Base-by-base conservation (phyloP, 345 rosid species). In the Stellera chamaejasme region DNA sequence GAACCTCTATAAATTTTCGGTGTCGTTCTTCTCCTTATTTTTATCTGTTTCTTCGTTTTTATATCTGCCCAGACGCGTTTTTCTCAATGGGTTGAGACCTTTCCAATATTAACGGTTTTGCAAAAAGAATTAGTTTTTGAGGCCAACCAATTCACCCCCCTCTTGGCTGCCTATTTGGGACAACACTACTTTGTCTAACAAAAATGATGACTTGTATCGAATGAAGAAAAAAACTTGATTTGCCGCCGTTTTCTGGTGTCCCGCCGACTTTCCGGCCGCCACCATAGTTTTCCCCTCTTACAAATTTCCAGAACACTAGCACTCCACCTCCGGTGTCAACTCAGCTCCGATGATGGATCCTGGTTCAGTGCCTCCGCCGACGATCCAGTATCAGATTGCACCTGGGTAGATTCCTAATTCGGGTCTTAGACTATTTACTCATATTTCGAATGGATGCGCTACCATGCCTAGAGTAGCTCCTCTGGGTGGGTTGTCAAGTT, bases 401-500 rank as follows among this genome's bases (percentile, higher is more conserved):
- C 76, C 81, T 11, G 93, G 88, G 44, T 90, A 88, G 72, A 67
- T 67, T 53, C 83, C 68, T 27, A 79, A 75, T 65, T 75, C 46
- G 55, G 66, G 66, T n/a, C 27, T 79, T 70, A 82, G 96, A 63
- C 93, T 74, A 13, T 88, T 66, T 55, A 66, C 71, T 23, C 79
- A 82, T 16, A 58, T 83, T 70, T 75, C 90, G 10, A 91, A 91
- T 66, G 98, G 96, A 53, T 88, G 77, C 50, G 81, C 77, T 1
- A 75, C 74, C n/a, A 52, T 75, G 45, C 73, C 75, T 36, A 74
- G 72, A 43, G 66, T 55, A 28, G 47, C 56, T 63, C 80, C 77
- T 69, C 88, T 85, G 39, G 98, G 98, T 91, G 96, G 98, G 98
- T 88, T 72, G 59, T 67, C 73, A 68, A 56, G 48, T 65, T 55